Evolutionary conservation across 1,284 basidiomycete genomes (phyloP).

Genomic region (Tilletiopsis washingtonensis): DNA sequence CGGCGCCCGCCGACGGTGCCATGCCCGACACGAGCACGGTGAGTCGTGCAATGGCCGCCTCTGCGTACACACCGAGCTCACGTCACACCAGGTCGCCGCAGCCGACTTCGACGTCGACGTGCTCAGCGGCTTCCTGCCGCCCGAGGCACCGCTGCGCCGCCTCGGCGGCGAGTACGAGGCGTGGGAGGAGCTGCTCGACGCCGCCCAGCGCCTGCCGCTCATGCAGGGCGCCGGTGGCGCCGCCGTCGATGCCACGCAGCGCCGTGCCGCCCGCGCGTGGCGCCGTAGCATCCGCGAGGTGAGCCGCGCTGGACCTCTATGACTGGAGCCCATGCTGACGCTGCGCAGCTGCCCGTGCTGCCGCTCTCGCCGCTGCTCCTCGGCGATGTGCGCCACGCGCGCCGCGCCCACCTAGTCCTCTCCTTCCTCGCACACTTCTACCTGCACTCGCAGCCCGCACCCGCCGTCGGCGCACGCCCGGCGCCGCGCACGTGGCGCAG

Average conservation of each 20-base stretch:
- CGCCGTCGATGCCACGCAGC: slow-evolving; percentile 14
- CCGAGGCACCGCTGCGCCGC: slow-evolving; percentile 62
- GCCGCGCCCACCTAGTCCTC: slow-evolving; percentile 76
- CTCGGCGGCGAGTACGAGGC: slow-evolving; percentile 59
- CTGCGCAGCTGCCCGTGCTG: slow-evolving; percentile 30
- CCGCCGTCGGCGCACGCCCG: slow-evolving; percentile 1
- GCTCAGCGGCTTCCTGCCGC: slow-evolving; percentile 83
- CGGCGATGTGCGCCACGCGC: slow-evolving; percentile 30
- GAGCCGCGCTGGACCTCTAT: too few relatives aligned
- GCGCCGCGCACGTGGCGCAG: slow-evolving; percentile 9
- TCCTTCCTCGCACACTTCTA: slow-evolving; percentile 82
- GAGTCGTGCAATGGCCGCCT: too few relatives aligned
- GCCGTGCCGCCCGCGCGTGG: slow-evolving; percentile 53
- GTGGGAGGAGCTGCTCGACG: slow-evolving; percentile 59
- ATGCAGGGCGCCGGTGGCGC: slow-evolving; percentile 28
- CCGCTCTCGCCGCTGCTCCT: slow-evolving; percentile 19
- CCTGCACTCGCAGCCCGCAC: slow-evolving; percentile 60
- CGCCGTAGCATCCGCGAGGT: slow-evolving; percentile 54
- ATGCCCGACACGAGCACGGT: slow-evolving; percentile 69
- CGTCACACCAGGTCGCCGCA: slow-evolving; percentile 71
- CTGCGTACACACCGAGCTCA: too few relatives aligned
- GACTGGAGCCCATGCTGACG: too few relatives aligned
- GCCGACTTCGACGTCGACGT: slow-evolving; percentile 94
- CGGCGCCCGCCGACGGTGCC: neutral
- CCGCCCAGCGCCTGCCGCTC: slow-evolving; percentile 50